These are phyloP conservation scores for Bisporella sp. DNA, from an alignment of 2,329 filamentous ascomycete genomes.

Conservation along the genomic window DNA sequence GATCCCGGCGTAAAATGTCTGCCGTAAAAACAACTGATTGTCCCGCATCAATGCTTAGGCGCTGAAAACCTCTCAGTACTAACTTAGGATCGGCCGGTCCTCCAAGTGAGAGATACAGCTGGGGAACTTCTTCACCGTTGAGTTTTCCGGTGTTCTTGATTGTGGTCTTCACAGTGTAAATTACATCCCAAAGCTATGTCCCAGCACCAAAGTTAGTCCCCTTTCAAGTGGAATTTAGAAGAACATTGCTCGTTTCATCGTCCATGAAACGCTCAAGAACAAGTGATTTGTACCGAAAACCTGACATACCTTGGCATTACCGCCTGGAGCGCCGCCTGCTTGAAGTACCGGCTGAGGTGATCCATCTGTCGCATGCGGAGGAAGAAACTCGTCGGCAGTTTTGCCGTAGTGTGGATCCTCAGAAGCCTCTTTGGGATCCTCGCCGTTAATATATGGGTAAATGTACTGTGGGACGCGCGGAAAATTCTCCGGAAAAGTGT, in stretches of 20 bases:
- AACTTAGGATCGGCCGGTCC: conserved; percentile 62
- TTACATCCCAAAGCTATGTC: conserved; percentile 40
- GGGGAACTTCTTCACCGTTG: conserved; percentile 49
- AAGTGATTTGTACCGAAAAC: no score
- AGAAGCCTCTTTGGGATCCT: conserved; percentile 42
- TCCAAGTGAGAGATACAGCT: conserved; percentile 71
- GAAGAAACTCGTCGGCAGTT: conserved; percentile 29
- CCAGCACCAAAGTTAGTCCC: no score
- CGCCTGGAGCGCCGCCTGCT: conserved; percentile 46
- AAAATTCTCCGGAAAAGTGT: conserved; percentile 56
- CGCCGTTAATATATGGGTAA: conserved; percentile 50
- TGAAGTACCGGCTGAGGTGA: conserved; percentile 37
- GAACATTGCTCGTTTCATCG: no score
- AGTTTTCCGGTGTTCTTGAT: conserved; percentile 48
- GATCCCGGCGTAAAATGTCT: conserved; percentile 68
- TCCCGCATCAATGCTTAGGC: conserved; percentile 66
- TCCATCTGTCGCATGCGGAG: conserved; percentile 36
- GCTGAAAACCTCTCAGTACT: conserved; percentile 74
- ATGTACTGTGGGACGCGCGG: conserved; percentile 42
- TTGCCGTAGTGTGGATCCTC: conserved; percentile 24
- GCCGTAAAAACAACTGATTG: conserved; percentile 58
- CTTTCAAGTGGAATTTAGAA: no score
- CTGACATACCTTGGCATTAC: conserved; percentile 34
- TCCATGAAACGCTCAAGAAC: no score
- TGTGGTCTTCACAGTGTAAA: conserved; percentile 45